Evolutionary conservation across 495 filamentous ascomycete genomes (phyloP).

Genomic region (Aeminium ludgeri): DNA sequence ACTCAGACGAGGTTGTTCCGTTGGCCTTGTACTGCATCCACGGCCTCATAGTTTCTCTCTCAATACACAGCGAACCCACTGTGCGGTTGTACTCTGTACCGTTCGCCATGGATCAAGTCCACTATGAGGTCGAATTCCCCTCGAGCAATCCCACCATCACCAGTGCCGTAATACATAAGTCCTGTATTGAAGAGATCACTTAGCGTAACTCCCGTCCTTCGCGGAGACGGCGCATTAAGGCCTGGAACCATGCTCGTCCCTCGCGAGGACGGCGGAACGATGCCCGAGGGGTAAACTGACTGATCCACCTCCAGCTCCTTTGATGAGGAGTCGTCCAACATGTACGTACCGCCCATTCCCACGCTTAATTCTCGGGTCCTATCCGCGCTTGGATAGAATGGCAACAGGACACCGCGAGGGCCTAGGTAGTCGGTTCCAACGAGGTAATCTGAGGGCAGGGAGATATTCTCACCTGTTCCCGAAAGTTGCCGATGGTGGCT

Average conservation of each 20-base stretch:
- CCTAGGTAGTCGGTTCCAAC: background rate
- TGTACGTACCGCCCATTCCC: too few relatives aligned
- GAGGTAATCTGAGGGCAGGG: background rate
- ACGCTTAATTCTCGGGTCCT: too few relatives aligned
- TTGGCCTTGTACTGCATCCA: too few relatives aligned
- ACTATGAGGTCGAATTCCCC: background rate
- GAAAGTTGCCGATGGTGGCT: background rate
- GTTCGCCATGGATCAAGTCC: background rate
- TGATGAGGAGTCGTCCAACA: background rate
- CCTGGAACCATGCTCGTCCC: too few relatives aligned
- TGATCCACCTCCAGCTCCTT: background rate
- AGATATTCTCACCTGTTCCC: background rate
- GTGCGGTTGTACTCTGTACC: background rate
- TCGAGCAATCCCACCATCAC: too few relatives aligned
- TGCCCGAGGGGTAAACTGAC: background rate
- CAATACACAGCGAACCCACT: background rate
- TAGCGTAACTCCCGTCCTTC: too few relatives aligned
- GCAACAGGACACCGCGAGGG: background rate
- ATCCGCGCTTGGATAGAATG: background rate
- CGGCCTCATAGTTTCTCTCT: background rate
- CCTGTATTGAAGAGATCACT: too few relatives aligned
- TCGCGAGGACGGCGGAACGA: too few relatives aligned
- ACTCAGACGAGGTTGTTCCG: background rate
- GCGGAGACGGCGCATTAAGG: too few relatives aligned
- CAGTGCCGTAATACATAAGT: too few relatives aligned